Evolutionary conservation across 73 alveolate genomes (phyloP).

Genomic region (Paramecium octaurelia): DNA sequence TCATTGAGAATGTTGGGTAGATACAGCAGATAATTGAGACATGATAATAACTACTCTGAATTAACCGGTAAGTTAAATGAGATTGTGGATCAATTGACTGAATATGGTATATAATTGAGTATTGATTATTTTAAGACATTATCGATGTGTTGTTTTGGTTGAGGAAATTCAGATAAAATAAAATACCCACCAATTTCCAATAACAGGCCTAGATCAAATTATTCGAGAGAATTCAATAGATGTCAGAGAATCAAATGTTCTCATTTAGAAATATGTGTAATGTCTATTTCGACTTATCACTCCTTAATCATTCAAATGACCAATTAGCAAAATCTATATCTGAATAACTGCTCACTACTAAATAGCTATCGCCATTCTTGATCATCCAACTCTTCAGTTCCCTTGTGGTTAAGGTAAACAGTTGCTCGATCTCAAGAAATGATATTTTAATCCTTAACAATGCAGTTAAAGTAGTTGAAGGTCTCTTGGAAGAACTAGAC

Average conservation of each 20-base stretch:
- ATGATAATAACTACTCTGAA: neutral
- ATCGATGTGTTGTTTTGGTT: neutral
- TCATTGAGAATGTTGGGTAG: slow-evolving; percentile 6
- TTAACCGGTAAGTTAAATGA: neutral
- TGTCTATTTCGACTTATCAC: neutral
- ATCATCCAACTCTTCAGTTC: neutral
- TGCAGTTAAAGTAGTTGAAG: neutral
- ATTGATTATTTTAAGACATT: neutral
- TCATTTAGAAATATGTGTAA: neutral
- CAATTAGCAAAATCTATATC: neutral
- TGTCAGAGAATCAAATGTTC: neutral
- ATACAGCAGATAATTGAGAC: neutral
- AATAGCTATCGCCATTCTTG: neutral
- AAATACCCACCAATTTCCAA: neutral
- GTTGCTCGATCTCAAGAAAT: neutral
- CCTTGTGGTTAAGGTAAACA: neutral
- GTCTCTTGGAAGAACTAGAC: neutral
- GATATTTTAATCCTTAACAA: neutral
- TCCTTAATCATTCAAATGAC: neutral
- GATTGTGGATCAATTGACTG: neutral
- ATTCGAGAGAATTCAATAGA: neutral
- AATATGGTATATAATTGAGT: neutral
- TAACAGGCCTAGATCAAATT: neutral
- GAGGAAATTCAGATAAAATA: neutral
- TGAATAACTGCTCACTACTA: neutral